Conservation (phyloP, 1,139 yeast species). For the Lodderomyces parapsilosis region DNA sequence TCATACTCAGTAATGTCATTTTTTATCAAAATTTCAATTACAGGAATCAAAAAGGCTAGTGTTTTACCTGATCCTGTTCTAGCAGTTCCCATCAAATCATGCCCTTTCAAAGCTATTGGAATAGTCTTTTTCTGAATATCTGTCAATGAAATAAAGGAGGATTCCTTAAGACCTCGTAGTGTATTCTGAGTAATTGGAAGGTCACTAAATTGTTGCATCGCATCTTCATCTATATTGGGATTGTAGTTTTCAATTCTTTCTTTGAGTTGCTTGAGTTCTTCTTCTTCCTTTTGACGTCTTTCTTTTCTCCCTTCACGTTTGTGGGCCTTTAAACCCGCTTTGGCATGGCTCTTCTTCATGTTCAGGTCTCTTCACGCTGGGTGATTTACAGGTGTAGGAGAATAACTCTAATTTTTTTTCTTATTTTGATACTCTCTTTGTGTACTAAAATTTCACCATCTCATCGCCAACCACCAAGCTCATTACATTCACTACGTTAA, state of each 20-base stretch:
- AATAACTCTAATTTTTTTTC: not conserved
- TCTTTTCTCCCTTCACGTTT: conserved; percentile 20
- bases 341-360: conserved; percentile 14
- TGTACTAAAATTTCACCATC: too few species aligned
- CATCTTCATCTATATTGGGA: conserved; percentile 30
- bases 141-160: conserved; percentile 72
- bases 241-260: conserved; percentile 52
- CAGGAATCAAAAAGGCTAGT: conserved; percentile 84
- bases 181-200: conserved; percentile 74
- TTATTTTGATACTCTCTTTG: not conserved
- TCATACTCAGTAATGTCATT: conserved; percentile 84
- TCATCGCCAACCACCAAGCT: too few species aligned
- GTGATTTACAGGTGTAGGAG: not conserved
- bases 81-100: conserved; percentile 90
- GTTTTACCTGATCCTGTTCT: conserved; percentile 98
- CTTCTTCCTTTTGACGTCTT: conserved; percentile 40
- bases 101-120: conserved; percentile 73
- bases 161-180: conserved; percentile 67
- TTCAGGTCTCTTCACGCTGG: not conserved
- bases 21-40: conserved; percentile 68
- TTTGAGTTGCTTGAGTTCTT: conserved; percentile 45
- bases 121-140: conserved; percentile 84
- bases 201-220: conserved; percentile 52
- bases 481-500: too few species aligned
- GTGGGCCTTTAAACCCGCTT: conserved; percentile 14